These are phyloP conservation scores for Tubosaeta sp. DNA, from an alignment of 768 basidiomycete genomes.

Conservation along the genomic window DNA sequence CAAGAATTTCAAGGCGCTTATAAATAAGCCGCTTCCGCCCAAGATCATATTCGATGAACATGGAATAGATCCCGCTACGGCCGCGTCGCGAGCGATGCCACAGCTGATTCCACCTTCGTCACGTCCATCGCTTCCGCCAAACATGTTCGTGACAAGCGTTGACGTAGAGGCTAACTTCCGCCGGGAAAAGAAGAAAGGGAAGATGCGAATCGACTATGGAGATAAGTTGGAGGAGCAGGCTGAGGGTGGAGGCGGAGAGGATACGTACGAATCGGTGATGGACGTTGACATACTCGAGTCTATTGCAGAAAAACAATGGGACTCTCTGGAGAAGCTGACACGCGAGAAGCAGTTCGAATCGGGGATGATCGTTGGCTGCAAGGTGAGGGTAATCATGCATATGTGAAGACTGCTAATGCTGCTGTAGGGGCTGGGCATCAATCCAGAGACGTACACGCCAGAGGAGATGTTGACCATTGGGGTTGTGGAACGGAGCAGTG, in stretches of 20 bases:
- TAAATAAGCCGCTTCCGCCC: constrained; percentile 37
- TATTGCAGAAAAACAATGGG: constrained; percentile 16
- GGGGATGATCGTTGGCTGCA: constrained; percentile 44
- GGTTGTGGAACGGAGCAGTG: constrained; percentile 28
- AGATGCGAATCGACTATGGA: constrained; percentile 34
- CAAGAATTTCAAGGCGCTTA: constrained; percentile 56
- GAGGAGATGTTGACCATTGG: constrained; percentile 52
- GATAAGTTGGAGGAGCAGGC: constrained; percentile 7
- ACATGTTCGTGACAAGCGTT: constrained; percentile 67
- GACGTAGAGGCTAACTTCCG: constrained; percentile 54
- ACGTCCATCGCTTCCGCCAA: constrained; percentile 50
- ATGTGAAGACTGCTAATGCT: neutral
- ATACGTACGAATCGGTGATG: neutral
- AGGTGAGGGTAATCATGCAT: constrained; percentile 31
- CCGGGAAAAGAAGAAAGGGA: constrained; percentile 35
- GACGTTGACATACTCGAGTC: constrained; percentile 9
- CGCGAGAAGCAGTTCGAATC: constrained; percentile 23
- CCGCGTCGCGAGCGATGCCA: constrained; percentile 14
- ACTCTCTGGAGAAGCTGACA: constrained; percentile 18
- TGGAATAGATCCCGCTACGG: neutral
- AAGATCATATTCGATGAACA: constrained; percentile 52
- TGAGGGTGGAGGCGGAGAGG: neutral
- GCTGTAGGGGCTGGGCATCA: constrained; percentile 52
- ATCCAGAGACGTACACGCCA: constrained; percentile 55
- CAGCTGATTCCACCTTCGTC: constrained; percentile 63